These are phyloP conservation scores for Myxozyma sirexii DNA, from an alignment of 805 yeast species.

Conservation along the genomic window DNA sequence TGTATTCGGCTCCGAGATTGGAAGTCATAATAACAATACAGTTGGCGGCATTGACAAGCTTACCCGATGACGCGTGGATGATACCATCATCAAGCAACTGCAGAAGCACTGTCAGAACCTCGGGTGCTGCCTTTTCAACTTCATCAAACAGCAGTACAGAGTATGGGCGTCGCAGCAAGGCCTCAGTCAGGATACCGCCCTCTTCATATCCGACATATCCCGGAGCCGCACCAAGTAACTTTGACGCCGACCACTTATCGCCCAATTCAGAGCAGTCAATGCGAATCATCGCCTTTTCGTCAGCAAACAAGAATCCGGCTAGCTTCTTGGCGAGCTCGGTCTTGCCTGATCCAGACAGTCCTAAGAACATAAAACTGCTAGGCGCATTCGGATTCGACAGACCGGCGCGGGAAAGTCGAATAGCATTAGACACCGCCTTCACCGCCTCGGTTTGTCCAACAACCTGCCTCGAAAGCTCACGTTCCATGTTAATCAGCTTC, in stretches of 20 bases:
- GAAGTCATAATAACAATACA: conserved; percentile 95
- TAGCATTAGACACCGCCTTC: conserved; percentile 93
- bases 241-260: conserved; percentile 95
- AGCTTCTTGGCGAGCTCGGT: conserved; percentile 96
- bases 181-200: conserved; percentile 95
- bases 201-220: conserved; percentile 97
- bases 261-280: conserved; percentile 95
- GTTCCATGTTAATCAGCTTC: conserved; percentile 93
- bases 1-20: conserved; percentile 91
- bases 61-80: conserved; percentile 92
- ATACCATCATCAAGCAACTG: conserved; percentile 97
- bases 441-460: conserved; percentile 97
- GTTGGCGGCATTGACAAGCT: conserved; percentile 89
- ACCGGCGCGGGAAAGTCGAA: conserved; percentile 90
- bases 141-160: conserved; percentile 96
- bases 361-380: conserved; percentile 82
- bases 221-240: conserved; percentile 94
- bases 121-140: conserved; percentile 98
- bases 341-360: conserved; percentile 97
- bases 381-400: conserved; percentile 96
- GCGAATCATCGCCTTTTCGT: conserved; percentile 95
- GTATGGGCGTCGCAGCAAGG: conserved; percentile 86
- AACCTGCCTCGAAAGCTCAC: conserved; percentile 74
- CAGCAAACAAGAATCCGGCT: conserved; percentile 94
- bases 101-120: conserved; percentile 85